Evolutionary conservation across 768 basidiomycete genomes (phyloP), one percentile per base, ranked within the genome.

Genomic region (Lepiota brunneoincarnata): DNA sequence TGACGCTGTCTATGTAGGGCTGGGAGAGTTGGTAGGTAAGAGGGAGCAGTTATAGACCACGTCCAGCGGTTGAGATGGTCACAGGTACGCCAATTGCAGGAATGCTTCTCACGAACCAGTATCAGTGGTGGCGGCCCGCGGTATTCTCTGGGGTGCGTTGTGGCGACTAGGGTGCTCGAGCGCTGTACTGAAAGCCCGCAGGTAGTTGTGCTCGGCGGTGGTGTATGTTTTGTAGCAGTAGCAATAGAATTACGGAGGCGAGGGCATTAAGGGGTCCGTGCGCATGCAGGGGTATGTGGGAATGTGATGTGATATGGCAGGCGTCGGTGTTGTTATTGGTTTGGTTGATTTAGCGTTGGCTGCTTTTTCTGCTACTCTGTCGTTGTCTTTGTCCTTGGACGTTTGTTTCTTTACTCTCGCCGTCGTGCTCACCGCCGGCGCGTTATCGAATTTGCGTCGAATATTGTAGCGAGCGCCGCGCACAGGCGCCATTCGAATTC

Each of bases 401-500:
- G 44, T 52, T 52, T 52, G 43, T 54, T 54, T 54, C 43, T 54
- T 66, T 64, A 64, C 63, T 61, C 61, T 59, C 66, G 64, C 67
- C 66, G 65, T 67, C 61, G 68, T 67, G 64, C 64, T 61, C 56
- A 62, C 61, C 63, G 61, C 58, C 55, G 54, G 60, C 62, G 64
- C 64, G 54, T 59, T 60, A 61, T 62, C 62, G 36, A 54, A 39
- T 54, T 54, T 54, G 44, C 56, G 54, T 58, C 50, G 49, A 52
- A 58, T 55, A 55, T 54, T 54, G 44, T 54, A 54, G 52, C 52
- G 52, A 54, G 49, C 54, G 46, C 56, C 59, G 64, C 64, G 64
- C 65, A 56, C 62, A 67, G 68, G 66, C 59, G 60, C 61, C 63
- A 63, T 60, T 69, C 66, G 65, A 67, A 69, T 69, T 69, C 66